phyloP scores from a whole-genome alignment of 1,284 basidiomycete species.

The Moesziomyces parantarcticus region DNA sequence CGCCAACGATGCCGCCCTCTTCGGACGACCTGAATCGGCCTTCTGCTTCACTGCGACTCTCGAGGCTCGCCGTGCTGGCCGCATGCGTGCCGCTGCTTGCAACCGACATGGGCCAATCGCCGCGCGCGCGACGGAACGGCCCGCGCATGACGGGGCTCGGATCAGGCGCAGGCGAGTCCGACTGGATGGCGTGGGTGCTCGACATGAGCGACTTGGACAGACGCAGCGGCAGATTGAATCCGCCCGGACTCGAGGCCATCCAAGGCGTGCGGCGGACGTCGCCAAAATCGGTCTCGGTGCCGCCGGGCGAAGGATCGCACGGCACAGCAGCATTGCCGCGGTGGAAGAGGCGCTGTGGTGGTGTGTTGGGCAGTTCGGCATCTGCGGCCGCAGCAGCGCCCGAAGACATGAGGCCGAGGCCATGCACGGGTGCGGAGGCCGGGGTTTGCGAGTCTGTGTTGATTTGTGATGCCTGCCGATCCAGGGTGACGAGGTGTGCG shows the following conservation, averaged over 20 bases:
- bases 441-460: neutral
- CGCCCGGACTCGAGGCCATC: slow-evolving; percentile 31
- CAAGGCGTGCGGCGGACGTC: slow-evolving; percentile 35
- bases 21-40: slow-evolving; percentile 14
- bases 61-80: slow-evolving; percentile 16
- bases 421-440: slow-evolving; percentile 4
- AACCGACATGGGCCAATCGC: slow-evolving; percentile 46
- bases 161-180: slow-evolving; percentile 19
- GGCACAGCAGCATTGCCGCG: slow-evolving; percentile 37
- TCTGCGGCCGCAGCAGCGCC: neutral
- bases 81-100: slow-evolving; percentile 27
- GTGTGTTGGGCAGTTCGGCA: slow-evolving; percentile 15
- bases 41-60: slow-evolving; percentile 17
- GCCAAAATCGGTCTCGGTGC: slow-evolving; percentile 41
- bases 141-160: slow-evolving; percentile 15
- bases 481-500: neutral
- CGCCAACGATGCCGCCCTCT: slow-evolving; percentile 8
- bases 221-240: slow-evolving; percentile 40
- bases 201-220: slow-evolving; percentile 42
- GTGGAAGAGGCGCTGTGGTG: slow-evolving; percentile 22
- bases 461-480: neutral
- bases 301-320: slow-evolving; percentile 31
- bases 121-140: slow-evolving; percentile 17
- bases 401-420: slow-evolving; percentile 11
- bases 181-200: slow-evolving; percentile 10